Percentiles rank a stretch among this genome's conserved stretches.
Conservation (phyloP, 768 basidiomycete species). For the Chalciporus chontae region DNA sequence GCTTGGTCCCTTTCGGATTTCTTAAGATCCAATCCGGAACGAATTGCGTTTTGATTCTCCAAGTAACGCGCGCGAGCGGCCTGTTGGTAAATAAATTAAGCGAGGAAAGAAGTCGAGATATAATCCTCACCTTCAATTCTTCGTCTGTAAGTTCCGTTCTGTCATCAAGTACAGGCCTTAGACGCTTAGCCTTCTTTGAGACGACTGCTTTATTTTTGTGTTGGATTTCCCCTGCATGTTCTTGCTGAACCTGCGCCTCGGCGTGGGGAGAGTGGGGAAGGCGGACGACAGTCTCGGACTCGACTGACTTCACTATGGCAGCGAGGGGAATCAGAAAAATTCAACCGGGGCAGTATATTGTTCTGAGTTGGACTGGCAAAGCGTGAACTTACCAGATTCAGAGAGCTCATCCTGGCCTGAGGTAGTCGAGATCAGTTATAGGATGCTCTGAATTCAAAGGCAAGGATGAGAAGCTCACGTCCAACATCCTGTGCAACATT, state of each 20-base stretch:
- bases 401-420: background rate
- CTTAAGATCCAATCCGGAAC: conserved; percentile 49
- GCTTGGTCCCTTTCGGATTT: conserved; percentile 52
- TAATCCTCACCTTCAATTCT: conserved; percentile 59
- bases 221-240: background rate
- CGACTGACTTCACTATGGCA: conserved; percentile 4
- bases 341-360: conserved; percentile 6
- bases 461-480: background rate
- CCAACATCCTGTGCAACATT: background rate
- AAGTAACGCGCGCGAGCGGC: conserved; percentile 64
- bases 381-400: conserved; percentile 7
- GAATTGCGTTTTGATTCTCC: conserved; percentile 53
- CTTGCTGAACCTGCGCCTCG: background rate
- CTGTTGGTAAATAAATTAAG: conserved; percentile 29
- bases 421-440: background rate
- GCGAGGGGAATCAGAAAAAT: background rate
- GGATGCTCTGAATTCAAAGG: background rate
- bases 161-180: conserved; percentile 60
- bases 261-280: conserved; percentile 2
- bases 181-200: conserved; percentile 44
- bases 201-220: conserved; percentile 1
- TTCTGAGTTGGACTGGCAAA: background rate
- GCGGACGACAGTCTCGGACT: background rate
- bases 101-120: background rate
- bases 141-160: conserved; percentile 81